Evolutionary conservation across 257 asterid species (phyloP).

Genomic region (Mitragyna speciosa): DNA sequence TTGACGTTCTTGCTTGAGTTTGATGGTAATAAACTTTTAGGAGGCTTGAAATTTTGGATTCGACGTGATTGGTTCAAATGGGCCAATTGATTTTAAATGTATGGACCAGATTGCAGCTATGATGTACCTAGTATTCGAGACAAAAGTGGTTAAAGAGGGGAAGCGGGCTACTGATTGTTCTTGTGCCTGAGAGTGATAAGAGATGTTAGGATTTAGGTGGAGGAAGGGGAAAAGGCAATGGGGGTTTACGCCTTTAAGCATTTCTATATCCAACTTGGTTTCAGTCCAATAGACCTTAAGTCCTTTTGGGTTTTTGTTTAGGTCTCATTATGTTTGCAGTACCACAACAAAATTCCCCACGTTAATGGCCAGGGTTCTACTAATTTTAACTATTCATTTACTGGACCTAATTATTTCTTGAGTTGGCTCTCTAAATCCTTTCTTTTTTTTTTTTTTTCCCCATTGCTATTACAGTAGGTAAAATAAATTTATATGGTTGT

Average conservation of each 20-base stretch:
- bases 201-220: not conserved
- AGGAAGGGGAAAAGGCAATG: not conserved
- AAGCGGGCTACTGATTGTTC: not conserved
- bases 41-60: not conserved
- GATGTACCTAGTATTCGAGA: not conserved
- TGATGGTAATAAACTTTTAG: not conserved
- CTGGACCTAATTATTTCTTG: too few relatives aligned
- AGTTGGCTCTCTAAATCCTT: not conserved
- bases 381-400: not conserved
- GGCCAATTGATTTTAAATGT: not conserved
- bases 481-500: not conserved
- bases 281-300: not conserved
- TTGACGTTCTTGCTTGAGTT: not conserved
- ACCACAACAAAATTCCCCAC: not conserved
- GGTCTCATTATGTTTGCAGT: not conserved
- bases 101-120: not conserved
- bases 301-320: not conserved
- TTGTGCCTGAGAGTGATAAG: not conserved
- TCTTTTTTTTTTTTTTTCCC: not conserved
- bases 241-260: not conserved
- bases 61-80: not conserved
- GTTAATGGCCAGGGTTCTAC: not conserved
- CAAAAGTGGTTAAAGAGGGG: not conserved
- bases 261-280: not conserved
- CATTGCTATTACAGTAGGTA: not conserved